Evolutionary conservation across 345 rosid species (phyloP).

Genomic region (Mercurialis annua): DNA sequence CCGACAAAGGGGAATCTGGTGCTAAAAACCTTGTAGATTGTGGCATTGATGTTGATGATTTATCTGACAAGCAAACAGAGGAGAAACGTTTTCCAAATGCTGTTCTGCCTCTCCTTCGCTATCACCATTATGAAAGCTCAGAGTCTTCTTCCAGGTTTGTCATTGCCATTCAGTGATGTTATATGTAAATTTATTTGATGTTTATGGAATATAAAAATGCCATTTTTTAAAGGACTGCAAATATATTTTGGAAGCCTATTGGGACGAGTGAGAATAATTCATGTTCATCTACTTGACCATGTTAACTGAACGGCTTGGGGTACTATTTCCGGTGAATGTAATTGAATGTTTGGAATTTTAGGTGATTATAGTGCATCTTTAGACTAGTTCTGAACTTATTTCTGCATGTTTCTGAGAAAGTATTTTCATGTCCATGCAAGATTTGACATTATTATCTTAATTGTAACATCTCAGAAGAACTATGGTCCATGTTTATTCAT

Average conservation of each 20-base stretch:
- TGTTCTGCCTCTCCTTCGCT: conserved; percentile 53
- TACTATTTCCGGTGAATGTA: background rate
- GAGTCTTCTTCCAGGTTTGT: conserved; percentile 74
- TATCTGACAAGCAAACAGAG: conserved; percentile 39
- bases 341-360: background rate
- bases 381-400: background rate
- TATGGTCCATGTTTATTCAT: background rate
- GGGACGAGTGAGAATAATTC: background rate
- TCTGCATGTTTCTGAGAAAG: background rate
- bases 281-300: background rate
- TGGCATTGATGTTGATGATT: conserved; percentile 39
- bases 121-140: conserved; percentile 72
- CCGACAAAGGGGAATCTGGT: conserved; percentile 28
- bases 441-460: background rate
- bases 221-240: background rate
- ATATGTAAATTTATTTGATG: background rate
- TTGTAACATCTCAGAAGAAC: background rate
- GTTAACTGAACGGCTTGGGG: background rate
- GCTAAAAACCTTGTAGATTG: conserved; percentile 34
- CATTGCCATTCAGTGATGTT: conserved; percentile 7
- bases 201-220: background rate
- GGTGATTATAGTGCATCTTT: background rate
- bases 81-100: conserved; percentile 59
- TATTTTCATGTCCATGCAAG: background rate
- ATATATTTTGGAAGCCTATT: conserved; percentile 2